Evolutionary conservation across 176 grass and related monocot species (phyloP).

Genomic region (Paspalum vaginatum): DNA sequence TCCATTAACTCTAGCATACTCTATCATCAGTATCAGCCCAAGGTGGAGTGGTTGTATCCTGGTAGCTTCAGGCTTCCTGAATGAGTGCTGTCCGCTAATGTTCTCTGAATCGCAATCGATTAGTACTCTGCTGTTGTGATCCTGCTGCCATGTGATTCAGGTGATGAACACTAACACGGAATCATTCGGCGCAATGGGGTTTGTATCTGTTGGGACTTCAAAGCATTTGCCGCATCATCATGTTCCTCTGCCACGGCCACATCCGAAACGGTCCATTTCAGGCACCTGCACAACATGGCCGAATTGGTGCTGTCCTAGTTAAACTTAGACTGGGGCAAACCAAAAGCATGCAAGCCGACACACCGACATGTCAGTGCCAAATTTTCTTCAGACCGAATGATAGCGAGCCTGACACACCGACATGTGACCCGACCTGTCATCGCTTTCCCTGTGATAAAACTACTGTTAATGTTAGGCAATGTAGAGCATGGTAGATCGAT

Average conservation of each 20-base stretch:
- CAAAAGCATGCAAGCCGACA: conserved; percentile 29
- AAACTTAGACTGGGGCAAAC: not conserved
- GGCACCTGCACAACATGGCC: conserved; percentile 32
- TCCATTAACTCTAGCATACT: not conserved
- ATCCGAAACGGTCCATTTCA: conserved; percentile 12
- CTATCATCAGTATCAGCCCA: not conserved
- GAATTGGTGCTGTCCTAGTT: conserved; percentile 32
- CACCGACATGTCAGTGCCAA: conserved; percentile 17
- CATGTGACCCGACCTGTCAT: conserved; percentile 11
- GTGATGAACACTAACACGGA: conserved; percentile 10
- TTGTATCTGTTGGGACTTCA: conserved; percentile 1
- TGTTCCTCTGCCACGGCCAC: not conserved
- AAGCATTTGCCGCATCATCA: not conserved
- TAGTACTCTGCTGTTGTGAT: not conserved
- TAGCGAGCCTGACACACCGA: conserved; percentile 27
- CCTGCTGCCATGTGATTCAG: conserved; percentile 6
- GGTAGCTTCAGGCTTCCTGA: not conserved
- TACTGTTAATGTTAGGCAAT: not conserved
- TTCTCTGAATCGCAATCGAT: not conserved
- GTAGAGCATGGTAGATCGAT: not conserved
- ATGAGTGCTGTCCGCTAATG: not conserved
- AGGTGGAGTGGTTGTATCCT: not conserved
- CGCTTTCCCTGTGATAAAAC: not conserved
- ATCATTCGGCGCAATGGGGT: conserved; percentile 1
- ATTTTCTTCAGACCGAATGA: conserved; percentile 21